Conservation (phyloP, 2,329 filamentous ascomycete genomes). For the Xylaria sp. region DNA sequence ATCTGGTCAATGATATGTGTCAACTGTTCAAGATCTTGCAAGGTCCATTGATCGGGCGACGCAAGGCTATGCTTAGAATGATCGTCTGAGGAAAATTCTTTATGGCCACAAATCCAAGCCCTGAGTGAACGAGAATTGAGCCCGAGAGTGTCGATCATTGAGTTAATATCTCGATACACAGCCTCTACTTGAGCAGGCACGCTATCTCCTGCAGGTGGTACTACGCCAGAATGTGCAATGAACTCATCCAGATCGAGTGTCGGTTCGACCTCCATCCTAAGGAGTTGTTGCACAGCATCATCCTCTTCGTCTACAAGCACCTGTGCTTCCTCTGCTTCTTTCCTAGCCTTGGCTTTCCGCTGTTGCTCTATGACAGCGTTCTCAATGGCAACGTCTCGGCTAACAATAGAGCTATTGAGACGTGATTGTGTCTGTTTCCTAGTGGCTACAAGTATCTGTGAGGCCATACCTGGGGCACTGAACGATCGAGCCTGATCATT, state of each 20-base stretch:
- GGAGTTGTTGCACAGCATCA: slow-evolving; percentile 67
- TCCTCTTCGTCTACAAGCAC: slow-evolving; percentile 72
- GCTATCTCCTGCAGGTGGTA: slow-evolving; percentile 59
- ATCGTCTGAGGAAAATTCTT: slow-evolving; percentile 56
- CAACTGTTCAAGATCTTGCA: slow-evolving; percentile 77
- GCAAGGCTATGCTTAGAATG: slow-evolving; percentile 73
- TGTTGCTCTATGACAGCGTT: slow-evolving; percentile 58
- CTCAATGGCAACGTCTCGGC: slow-evolving; percentile 47
- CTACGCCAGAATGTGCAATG: slow-evolving; percentile 64
- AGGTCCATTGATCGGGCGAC: slow-evolving; percentile 69
- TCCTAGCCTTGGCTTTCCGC: slow-evolving; percentile 57
- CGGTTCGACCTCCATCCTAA: slow-evolving; percentile 66
- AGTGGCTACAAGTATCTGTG: slow-evolving; percentile 54
- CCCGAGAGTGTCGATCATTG: slow-evolving; percentile 92
- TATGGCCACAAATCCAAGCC: slow-evolving; percentile 71
- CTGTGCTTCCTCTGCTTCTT: slow-evolving; percentile 62
- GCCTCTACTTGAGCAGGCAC: slow-evolving; percentile 68
- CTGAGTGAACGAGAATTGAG: slow-evolving; percentile 76
- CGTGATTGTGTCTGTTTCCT: slow-evolving; percentile 45
- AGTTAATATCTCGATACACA: slow-evolving; percentile 81
- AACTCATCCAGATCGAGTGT: slow-evolving; percentile 70
- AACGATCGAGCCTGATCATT: slow-evolving; percentile 61
- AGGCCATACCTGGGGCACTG: slow-evolving; percentile 64
- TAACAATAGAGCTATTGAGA: slow-evolving; percentile 47
- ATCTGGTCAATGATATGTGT: slow-evolving; percentile 66